Percentiles rank a stretch among this genome's conserved stretches.
Evolutionary conservation across 371 early-diverging fungal genomes (phyloP).

Genomic region (Nosema muscidifuracis): DNA sequence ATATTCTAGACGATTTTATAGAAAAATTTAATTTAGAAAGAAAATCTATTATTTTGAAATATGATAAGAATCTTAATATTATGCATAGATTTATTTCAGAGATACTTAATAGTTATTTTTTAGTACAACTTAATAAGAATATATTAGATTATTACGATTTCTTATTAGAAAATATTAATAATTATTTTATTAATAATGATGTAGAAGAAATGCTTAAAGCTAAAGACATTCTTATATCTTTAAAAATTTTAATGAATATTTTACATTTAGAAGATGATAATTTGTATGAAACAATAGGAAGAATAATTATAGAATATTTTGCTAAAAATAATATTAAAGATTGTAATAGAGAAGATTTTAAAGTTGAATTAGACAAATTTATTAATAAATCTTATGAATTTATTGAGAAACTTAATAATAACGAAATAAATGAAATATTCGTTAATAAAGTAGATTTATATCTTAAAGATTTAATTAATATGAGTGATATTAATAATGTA

Average conservation of each 20-base stretch:
- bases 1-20: background rate
- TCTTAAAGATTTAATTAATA: background rate
- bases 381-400: background rate
- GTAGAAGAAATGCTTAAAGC: background rate
- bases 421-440: background rate
- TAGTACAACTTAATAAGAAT: background rate
- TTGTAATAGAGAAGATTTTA: background rate
- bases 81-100: background rate
- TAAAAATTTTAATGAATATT: conserved; percentile 12
- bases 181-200: background rate
- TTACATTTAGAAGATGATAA: conserved; percentile 16
- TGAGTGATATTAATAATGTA: background rate
- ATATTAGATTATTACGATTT: background rate
- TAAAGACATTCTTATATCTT: conserved; percentile 3
- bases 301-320: conserved; percentile 32
- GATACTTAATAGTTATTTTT: conserved; percentile 28
- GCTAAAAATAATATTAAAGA: background rate
- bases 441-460: background rate
- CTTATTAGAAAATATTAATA: background rate
- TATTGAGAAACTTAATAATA: background rate
- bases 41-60: background rate
- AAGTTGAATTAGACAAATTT: background rate
- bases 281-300: conserved; percentile 33
- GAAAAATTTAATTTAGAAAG: conserved; percentile 21
- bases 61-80: too few species aligned